Evolutionary conservation across 768 basidiomycete genomes (phyloP).

Genomic region (Lactifluus hygrophoroides): DNA sequence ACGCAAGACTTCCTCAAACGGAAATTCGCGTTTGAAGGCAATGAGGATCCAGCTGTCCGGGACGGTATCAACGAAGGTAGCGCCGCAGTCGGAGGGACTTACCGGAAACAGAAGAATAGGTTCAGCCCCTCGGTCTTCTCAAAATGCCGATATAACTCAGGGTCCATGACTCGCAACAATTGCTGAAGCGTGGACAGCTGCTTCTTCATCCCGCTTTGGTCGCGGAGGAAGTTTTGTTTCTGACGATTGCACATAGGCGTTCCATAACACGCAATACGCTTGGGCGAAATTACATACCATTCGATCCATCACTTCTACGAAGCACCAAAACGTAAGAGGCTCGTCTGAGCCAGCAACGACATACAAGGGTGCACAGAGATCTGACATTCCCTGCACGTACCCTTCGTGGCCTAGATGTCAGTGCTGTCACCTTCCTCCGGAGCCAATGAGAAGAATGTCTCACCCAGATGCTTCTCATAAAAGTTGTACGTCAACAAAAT

Average conservation of each 20-base stretch:
- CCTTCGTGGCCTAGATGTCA: conserved; percentile 38
- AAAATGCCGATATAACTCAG: conserved; percentile 86
- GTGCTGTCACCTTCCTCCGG: conserved; percentile 2
- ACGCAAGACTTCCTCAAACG: conserved; percentile 80
- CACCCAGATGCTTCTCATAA: conserved; percentile 81
- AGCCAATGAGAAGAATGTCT: conserved; percentile 25
- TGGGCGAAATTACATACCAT: conserved; percentile 51
- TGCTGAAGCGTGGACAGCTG: conserved; percentile 86
- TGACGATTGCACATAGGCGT: conserved; percentile 26
- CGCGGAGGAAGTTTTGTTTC: conserved; percentile 92
- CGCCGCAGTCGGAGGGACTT: conserved; percentile 23
- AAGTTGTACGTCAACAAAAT: conserved; percentile 90
- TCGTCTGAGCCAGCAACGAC: conserved; percentile 87
- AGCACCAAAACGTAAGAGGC: conserved; percentile 92
- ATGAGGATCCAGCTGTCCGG: conserved; percentile 76
- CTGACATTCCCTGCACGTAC: conserved; percentile 99
- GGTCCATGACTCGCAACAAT: conserved; percentile 89
- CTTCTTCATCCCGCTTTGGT: conserved; percentile 97
- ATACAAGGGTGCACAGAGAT: conserved; percentile 89
- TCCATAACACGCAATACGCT: background rate
- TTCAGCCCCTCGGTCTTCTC: conserved; percentile 86
- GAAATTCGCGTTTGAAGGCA: conserved; percentile 93
- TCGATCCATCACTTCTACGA: conserved; percentile 88
- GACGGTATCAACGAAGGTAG: background rate
- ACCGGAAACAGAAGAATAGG: conserved; percentile 98